Evolutionary conservation across 2,329 filamentous ascomycete species (phyloP).

Genomic region (Didymella sp.): DNA sequence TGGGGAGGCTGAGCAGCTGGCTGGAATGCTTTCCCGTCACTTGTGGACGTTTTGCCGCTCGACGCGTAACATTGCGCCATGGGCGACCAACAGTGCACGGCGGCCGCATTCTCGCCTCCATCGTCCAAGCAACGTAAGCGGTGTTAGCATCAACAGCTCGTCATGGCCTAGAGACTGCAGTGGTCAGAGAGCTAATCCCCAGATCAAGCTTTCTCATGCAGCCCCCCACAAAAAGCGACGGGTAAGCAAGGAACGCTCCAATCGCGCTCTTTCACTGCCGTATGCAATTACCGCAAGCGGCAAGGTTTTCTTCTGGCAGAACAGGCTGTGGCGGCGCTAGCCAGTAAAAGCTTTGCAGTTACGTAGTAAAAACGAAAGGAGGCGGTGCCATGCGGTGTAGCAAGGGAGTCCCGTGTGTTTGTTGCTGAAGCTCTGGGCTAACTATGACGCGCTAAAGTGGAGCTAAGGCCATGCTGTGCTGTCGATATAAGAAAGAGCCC

Average conservation of each 20-base stretch:
- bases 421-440: conserved; percentile 28
- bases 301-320: conserved; percentile 10
- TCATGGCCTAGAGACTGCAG: conserved; percentile 24
- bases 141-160: conserved; percentile 26
- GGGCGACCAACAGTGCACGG: conserved; percentile 12
- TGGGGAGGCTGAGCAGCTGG: conserved; percentile 17
- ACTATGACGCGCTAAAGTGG: conserved; percentile 23
- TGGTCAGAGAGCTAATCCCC: conserved; percentile 24
- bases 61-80: conserved; percentile 23
- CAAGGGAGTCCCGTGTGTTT: conserved; percentile 33
- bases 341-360: conserved; percentile 28
- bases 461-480: conserved; percentile 21
- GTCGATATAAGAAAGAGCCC: conserved; percentile 28
- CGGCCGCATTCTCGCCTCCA: conserved; percentile 21
- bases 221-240: conserved; percentile 19
- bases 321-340: conserved; percentile 33
- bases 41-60: conserved; percentile 18
- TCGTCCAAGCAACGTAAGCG: conserved; percentile 27
- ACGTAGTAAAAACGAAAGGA: conserved; percentile 31
- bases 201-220: conserved; percentile 27
- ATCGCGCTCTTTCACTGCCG: conserved; percentile 14
- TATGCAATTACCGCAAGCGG: conserved; percentile 25
- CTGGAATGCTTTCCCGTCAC: conserved; percentile 21
- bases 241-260: conserved; percentile 31
- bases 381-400: conserved; percentile 33